Percentiles rank a stretch among this genome's conserved stretches.
Conservation (phyloP, 495 filamentous ascomycete species). For the Penicillium subrubescens region DNA sequence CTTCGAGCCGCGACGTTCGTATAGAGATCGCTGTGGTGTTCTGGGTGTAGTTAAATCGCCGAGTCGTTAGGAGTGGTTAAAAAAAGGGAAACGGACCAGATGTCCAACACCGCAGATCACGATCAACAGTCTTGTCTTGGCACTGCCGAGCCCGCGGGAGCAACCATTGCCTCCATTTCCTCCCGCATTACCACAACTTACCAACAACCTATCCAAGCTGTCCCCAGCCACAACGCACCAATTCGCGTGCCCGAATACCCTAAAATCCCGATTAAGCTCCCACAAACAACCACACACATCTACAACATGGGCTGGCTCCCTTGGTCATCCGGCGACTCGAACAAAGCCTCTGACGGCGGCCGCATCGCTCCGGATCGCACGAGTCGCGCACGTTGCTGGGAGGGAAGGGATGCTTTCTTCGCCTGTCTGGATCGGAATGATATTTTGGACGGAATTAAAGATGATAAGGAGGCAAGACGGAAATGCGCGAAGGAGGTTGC, state of each 20-base stretch:
- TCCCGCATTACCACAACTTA: background rate
- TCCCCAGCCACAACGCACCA: background rate
- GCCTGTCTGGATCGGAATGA: slow-evolving; percentile 75
- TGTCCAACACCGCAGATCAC: slow-evolving; percentile 8
- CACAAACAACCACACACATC: background rate
- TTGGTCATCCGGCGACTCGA: slow-evolving; percentile 44
- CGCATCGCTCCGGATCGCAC: slow-evolving; percentile 75
- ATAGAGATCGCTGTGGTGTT: background rate
- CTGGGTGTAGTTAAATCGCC: background rate
- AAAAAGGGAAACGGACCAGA: slow-evolving; percentile 12
- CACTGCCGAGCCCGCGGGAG: slow-evolving; percentile 23
- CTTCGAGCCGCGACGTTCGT: background rate
- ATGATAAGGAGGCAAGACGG: slow-evolving; percentile 62
- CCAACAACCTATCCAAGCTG: background rate
- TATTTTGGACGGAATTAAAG: slow-evolving; percentile 83
- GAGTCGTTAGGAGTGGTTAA: slow-evolving; percentile 4
- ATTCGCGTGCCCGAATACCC: background rate
- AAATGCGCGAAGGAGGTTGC: slow-evolving; percentile 67
- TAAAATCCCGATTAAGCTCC: background rate
- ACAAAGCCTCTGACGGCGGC: slow-evolving; percentile 59
- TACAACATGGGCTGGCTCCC: slow-evolving; percentile 51
- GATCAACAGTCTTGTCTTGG: slow-evolving; percentile 36
- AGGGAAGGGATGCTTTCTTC: slow-evolving; percentile 83
- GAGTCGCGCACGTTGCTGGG: slow-evolving; percentile 82
- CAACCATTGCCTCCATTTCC: slow-evolving; percentile 5